Percentiles rank a stretch among this genome's conserved stretches.
These are phyloP conservation scores for Populus deltoides DNA, from an alignment of 345 rosid genomes.

Conservation along the genomic window DNA sequence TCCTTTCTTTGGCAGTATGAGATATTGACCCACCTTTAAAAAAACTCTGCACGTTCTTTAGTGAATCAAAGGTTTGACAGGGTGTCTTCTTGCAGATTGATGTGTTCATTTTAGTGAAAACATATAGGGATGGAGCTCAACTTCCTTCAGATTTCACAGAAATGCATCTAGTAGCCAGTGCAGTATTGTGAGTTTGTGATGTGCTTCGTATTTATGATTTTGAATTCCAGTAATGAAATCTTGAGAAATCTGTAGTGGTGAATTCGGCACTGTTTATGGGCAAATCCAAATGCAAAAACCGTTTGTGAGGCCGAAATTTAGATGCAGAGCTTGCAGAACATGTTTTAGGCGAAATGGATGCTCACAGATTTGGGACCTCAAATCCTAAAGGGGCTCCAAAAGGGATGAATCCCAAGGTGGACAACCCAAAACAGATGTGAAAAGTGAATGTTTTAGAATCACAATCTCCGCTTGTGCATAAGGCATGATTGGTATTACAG, in stretches of 20 bases:
- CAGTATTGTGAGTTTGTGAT: neutral
- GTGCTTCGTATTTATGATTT: neutral
- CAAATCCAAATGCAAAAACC: neutral
- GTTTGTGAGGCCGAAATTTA: no score
- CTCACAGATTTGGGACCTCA: neutral
- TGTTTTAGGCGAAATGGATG: neutral
- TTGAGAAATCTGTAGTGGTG: neutral
- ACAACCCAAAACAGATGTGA: neutral
- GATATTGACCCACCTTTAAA: neutral
- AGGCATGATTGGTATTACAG: neutral
- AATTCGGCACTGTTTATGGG: neutral
- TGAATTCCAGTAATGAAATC: neutral
- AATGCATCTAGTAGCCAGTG: neutral
- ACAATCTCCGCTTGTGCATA: neutral
- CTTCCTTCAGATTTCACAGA: neutral
- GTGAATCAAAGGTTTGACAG: neutral
- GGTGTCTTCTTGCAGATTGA: slow-evolving; percentile 20
- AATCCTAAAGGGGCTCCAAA: neutral
- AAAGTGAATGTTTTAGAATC: no score
- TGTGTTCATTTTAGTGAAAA: neutral
- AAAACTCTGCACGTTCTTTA: neutral
- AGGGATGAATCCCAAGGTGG: neutral
- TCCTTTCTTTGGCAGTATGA: no score
- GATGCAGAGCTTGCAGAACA: no score
- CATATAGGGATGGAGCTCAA: neutral